Evolutionary conservation across 371 early-diverging fungal genomes (phyloP), one percentile per base, ranked within the genome.

Genomic region (Gilbertella persicaria): DNA sequence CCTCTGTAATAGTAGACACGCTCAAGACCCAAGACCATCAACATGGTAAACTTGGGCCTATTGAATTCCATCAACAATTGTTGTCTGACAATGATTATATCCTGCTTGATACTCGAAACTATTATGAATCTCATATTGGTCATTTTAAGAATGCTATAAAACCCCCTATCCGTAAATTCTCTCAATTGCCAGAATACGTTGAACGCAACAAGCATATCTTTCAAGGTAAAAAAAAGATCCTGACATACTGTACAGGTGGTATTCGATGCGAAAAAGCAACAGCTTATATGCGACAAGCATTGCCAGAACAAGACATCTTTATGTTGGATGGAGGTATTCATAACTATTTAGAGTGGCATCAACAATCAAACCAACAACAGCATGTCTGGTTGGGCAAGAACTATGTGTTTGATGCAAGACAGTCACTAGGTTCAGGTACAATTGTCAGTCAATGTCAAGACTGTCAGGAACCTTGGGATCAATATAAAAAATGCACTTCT

Each of bases 241-340:
- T 86, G 17, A 84, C 86, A 0, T 89, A 89, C 46, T 89, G 90
- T 45, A 89, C 90, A 16, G 90, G 90, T 3, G 79, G 79, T 8
- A 75, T 64, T 25, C 60, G 65, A 25, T 82, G 89, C 45, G 89
- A 89, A 52, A 89, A 87, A 46, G 89, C 86, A 7, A 79, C 84
- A 0, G 78, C 82, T 7, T 86, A 79, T 51, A 60, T 88, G 58
- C 68, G 82, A 9, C 69, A 82, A 23, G 66, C 72, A 5, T 57
- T 83, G 24, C 66, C 70, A 1, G 66, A 66, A 6, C 73, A 74
- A 21, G 42, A 71, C 21, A 80, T 86, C 10, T 60, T 67, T 33
- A 87, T 86, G 87, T 62, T 89, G n/a, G 85, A 89, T 9, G 90
- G 90, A 13, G 90, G 90, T 1, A 87, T 89, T 23, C 88, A 89